Conservation (phyloP, 495 filamentous ascomycete species). For the Aspergillus kassunensis region DNA sequence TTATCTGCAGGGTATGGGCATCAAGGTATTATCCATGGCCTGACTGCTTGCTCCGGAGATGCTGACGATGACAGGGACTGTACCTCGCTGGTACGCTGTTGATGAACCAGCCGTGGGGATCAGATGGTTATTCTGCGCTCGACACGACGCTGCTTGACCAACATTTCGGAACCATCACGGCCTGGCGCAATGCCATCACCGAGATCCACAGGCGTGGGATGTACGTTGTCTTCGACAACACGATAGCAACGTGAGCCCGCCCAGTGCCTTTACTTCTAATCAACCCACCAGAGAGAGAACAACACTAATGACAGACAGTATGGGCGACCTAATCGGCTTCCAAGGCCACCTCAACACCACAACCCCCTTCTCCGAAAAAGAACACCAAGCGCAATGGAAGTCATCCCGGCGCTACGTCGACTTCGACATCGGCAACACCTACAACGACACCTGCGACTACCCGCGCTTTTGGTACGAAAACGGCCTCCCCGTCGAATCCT, state of each 20-base stretch:
- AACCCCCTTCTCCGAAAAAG: slow-evolving; percentile 52
- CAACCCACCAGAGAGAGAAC: no score
- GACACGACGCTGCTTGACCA: slow-evolving; percentile 67
- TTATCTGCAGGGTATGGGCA: slow-evolving; percentile 71
- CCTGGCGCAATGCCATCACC: slow-evolving; percentile 59
- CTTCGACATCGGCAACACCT: slow-evolving; percentile 54
- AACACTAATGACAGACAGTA: slow-evolving; percentile 23
- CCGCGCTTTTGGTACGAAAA: slow-evolving; percentile 64
- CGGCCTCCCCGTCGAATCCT: slow-evolving; percentile 47
- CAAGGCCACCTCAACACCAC: slow-evolving; percentile 60
- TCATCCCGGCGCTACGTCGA: slow-evolving; percentile 54
- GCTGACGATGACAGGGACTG: slow-evolving; percentile 39
- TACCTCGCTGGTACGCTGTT: slow-evolving; percentile 65
- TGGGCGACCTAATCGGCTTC: slow-evolving; percentile 67
- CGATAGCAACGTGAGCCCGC: slow-evolving; percentile 63
- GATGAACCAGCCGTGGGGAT: slow-evolving; percentile 68
- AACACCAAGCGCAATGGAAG: slow-evolving; percentile 59
- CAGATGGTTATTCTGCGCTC: slow-evolving; percentile 62
- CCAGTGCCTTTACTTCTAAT: no score
- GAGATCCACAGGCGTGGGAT: slow-evolving; percentile 63
- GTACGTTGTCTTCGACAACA: slow-evolving; percentile 71
- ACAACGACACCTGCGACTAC: slow-evolving; percentile 56
- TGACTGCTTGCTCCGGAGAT: not conserved
- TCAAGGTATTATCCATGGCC: slow-evolving; percentile 45
- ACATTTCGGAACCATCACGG: slow-evolving; percentile 59